Base-by-base conservation (phyloP, 208 protist genomes). In the Acanthamoeba triangularis region DNA sequence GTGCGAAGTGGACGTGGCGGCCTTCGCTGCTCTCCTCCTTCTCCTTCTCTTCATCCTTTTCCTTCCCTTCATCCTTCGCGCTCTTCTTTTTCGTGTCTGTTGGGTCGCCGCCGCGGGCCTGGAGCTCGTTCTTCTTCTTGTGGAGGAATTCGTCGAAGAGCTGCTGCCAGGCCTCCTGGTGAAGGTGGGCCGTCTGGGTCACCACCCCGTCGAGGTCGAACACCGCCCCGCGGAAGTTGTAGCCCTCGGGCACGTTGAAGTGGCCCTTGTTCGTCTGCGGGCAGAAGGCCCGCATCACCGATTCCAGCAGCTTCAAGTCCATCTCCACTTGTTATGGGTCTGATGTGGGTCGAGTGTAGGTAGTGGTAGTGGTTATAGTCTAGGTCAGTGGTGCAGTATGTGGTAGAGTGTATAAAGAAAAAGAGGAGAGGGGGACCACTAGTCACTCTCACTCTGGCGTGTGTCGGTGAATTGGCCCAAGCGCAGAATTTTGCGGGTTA, bases 121-220 rank as follows among this genome's bases (percentile, higher is more conserved):
- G 56, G 14, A 5, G 33, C 49, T 85, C 63, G 67, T 95, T 87
- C 47, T 59, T 41, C 92, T 85, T 78, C 92, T 85, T 69, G 37
- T 85, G 35, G 11, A 95, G 47, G 41, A 95, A 95, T 11, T 82
- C 92, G 41, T 95, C 92, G 67, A 95, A 95, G 28, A 95, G 61
- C 18, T 85, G 30, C 92, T 85, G 85, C 92, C 92, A 95, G 7
- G 92, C n/a, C 33, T 52, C 67, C 25, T 47, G 33, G 69, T 95
- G 92, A 16, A 95, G 49, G 52, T 41, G 35, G 10, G 92, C 14
- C 20, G 76, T 95, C n/a, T 85, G 49, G 14, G 92, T 95, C 33
- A 95, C 82, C 18, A 95, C 92, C 16, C 92, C 92, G 63, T 95
- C 92, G 30, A 95, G 92, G 61, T 95, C 92, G 67, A 95, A 95